Percentiles rank a stretch among this genome's conserved stretches.
Conservation (phyloP, 305 asterid genomes). For the Fraxinus platypoda region DNA sequence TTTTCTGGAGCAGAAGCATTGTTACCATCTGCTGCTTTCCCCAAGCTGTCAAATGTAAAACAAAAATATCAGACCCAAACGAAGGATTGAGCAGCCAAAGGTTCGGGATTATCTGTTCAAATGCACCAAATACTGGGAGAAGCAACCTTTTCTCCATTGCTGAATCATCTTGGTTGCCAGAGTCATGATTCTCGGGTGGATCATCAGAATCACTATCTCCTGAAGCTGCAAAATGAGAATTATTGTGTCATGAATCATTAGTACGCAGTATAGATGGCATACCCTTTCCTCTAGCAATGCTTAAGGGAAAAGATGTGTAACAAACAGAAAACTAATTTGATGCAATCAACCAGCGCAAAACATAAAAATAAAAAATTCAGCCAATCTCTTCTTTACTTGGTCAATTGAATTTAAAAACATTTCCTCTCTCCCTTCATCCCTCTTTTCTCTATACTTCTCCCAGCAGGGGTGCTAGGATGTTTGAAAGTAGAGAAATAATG, state of each 20-base stretch:
- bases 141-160: conserved; percentile 54
- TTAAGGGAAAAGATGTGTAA: not conserved
- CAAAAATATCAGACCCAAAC: conserved; percentile 23
- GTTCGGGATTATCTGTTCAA: conserved; percentile 1
- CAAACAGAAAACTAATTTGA: not conserved
- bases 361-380: not conserved
- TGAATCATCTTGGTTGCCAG: conserved; percentile 45
- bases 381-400: not conserved
- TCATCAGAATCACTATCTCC: conserved; percentile 71
- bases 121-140: not conserved
- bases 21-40: conserved; percentile 40
- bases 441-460: not conserved
- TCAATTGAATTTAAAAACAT: not conserved
- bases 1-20: conserved; percentile 46
- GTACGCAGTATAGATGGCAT: not conserved
- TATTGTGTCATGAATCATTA: not conserved
- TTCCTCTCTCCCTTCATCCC: not conserved
- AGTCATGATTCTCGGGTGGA: conserved; percentile 41
- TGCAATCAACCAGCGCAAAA: not conserved
- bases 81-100: conserved; percentile 21
- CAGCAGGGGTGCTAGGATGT: not conserved
- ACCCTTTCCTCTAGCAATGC: not conserved
- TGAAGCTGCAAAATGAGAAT: conserved; percentile 22
- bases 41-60: conserved; percentile 45
- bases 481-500: not conserved